Evolutionary conservation across 371 early-diverging fungal species (phyloP).

Genomic region (Nosema muscidifuracis): DNA sequence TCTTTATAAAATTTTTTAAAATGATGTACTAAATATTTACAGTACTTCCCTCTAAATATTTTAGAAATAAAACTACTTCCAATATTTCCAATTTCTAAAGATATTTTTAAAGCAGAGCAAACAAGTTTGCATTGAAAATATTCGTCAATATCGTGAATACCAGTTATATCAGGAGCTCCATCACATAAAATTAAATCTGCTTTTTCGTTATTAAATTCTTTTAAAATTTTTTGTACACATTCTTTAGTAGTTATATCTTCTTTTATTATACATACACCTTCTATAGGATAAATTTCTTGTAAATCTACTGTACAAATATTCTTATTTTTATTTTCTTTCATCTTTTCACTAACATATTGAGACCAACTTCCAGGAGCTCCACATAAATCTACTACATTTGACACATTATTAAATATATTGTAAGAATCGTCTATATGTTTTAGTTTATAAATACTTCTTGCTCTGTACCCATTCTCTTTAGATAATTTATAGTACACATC

Average conservation of each 20-base stretch:
- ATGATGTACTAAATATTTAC: conserved; percentile 76
- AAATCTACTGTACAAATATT: conserved; percentile 95
- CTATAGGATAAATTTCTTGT: conserved; percentile 90
- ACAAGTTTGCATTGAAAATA: conserved; percentile 89
- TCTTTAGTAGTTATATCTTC: conserved; percentile 92
- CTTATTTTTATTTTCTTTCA: neutral
- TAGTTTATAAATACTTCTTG: conserved; percentile 62
- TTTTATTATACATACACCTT: conserved; percentile 81
- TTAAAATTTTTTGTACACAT: conserved; percentile 78
- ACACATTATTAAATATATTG: conserved; percentile 36
- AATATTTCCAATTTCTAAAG: conserved; percentile 73
- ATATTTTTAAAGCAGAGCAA: conserved; percentile 81
- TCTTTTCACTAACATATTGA: conserved; percentile 43
- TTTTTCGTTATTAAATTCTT: conserved; percentile 73
- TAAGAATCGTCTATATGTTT: conserved; percentile 53
- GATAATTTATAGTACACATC: conserved; percentile 73
- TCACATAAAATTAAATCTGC: conserved; percentile 91
- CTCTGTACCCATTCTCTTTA: conserved; percentile 59
- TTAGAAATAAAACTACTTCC: conserved; percentile 89
- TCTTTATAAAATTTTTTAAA: conserved; percentile 76
- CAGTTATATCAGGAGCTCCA: conserved; percentile 96
- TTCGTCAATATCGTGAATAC: conserved; percentile 94
- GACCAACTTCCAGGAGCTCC: conserved; percentile 63
- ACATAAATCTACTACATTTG: conserved; percentile 57
- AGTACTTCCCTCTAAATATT: conserved; percentile 84